Evolutionary conservation across 192 early-diverging fungal genomes (phyloP).

Genomic region (Diversispora epigaea): DNA sequence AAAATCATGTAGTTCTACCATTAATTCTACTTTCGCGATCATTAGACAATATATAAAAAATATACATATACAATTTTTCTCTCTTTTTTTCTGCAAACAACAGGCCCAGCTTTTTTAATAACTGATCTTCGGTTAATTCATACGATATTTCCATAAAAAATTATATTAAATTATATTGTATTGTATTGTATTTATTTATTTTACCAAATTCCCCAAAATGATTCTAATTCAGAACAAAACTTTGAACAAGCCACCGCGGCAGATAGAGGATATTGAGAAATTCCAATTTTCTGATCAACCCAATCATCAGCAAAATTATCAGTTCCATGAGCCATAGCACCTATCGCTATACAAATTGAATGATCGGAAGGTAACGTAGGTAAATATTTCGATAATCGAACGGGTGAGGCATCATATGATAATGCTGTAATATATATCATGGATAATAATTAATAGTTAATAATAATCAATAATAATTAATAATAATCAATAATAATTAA

Average conservation of each 20-base stretch:
- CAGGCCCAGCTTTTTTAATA: too few species aligned
- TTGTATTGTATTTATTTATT: slow-evolving; percentile 29
- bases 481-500: too few species aligned
- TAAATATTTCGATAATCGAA: slow-evolving; percentile 79
- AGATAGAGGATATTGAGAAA: slow-evolving; percentile 94
- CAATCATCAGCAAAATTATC: slow-evolving; percentile 95
- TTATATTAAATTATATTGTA: neutral
- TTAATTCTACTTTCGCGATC: too few species aligned
- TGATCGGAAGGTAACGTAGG: slow-evolving; percentile 74
- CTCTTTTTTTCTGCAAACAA: too few species aligned
- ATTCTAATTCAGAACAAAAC: slow-evolving; percentile 85
- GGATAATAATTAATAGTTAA: neutral
- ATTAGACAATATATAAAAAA: too few species aligned
- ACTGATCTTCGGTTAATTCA: too few species aligned
- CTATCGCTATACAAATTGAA: slow-evolving; percentile 88
- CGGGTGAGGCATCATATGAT: slow-evolving; percentile 85
- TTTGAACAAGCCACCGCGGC: slow-evolving; percentile 98
- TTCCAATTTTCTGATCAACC: slow-evolving; percentile 96
- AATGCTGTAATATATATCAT: slow-evolving; percentile 54
- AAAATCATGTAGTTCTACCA: too few species aligned
- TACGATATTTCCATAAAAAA: too few species aligned
- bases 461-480: too few species aligned
- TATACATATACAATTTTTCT: too few species aligned
- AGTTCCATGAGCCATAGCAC: slow-evolving; percentile 93
- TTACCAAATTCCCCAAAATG: slow-evolving; percentile 84